A percentile compares a stretch with the other conserved stretches of the same genome.
These are phyloP conservation scores for Tardiomyces blankii DNA, from an alignment of 1,139 yeast genomes.

Conservation along the genomic window DNA sequence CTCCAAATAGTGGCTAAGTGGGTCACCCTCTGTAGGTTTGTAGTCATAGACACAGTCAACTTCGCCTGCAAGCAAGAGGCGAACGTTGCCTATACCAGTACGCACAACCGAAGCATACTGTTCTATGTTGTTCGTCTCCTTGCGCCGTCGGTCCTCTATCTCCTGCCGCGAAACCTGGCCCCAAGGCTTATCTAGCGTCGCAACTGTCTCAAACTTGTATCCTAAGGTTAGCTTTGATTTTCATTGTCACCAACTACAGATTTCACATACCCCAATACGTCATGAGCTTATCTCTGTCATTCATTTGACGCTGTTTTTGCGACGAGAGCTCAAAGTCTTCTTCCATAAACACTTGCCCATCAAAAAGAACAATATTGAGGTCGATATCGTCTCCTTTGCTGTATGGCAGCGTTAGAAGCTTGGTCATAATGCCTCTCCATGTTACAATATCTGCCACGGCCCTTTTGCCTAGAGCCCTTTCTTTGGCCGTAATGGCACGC, in stretches of 20 bases:
- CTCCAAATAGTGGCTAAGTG: constrained; percentile 67
- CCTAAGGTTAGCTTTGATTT: constrained; percentile 6
- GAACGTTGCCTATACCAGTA: constrained; percentile 71
- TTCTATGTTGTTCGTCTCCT: constrained; percentile 54
- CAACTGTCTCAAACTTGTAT: constrained; percentile 72
- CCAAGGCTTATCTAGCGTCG: constrained; percentile 74
- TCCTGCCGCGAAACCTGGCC: constrained; percentile 49
- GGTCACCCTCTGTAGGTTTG: constrained; percentile 37
- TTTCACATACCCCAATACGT: constrained; percentile 26
- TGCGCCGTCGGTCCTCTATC: constrained; percentile 48
- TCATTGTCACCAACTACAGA: not conserved
- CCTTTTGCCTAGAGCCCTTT: constrained; percentile 35
- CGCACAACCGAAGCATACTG: constrained; percentile 70
- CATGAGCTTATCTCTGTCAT: constrained; percentile 20
- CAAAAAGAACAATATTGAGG: constrained; percentile 52
- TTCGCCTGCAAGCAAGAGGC: constrained; percentile 74
- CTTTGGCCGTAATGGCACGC: constrained; percentile 43
- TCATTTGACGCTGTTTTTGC: constrained; percentile 13
- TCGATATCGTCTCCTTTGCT: constrained; percentile 46
- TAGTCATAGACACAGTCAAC: constrained; percentile 85
- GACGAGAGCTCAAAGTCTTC: constrained; percentile 37
- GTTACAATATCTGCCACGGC: constrained; percentile 59
- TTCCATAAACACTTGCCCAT: constrained; percentile 79
- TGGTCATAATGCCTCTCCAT: constrained; percentile 73
- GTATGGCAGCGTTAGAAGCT: constrained; percentile 51